Evolutionary conservation across 1,139 yeast species (phyloP), one percentile per base, ranked within the genome.

Genomic region (Suhomyces guaymorum): DNA sequence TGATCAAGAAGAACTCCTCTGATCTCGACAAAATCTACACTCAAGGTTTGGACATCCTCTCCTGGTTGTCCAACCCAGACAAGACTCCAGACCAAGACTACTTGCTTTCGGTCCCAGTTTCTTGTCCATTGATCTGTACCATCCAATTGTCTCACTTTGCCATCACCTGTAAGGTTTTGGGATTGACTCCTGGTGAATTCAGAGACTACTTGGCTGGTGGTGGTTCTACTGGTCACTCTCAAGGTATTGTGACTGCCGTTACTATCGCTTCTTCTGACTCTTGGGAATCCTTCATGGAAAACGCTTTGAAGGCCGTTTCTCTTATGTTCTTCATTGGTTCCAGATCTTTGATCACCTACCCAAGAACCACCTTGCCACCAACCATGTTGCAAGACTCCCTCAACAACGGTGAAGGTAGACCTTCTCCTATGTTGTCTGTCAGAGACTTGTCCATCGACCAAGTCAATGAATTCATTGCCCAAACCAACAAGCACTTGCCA

Each of bases 211-310:
- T 90, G 42, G 63, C 76, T 35, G 37, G 34, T 15, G 43, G 46
- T 29, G 97, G 97, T 56, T 79, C 97, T 29, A 90, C 97, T 35
- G 98, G 98, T 67, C 98, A 92, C 63, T 90, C 97, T 26, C 98
- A 92, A 73, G 98, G 98, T 69, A 73, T 92, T 54, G 86, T 92
- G 39, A 87, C 97, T 26, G 95, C 99, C 24, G 78, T 89, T 46
- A 95, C 96, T 24, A 77, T 92, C 52, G 86, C 97, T 27, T 79
- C 90, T 42, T 77, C 96, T 15, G 82, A 79, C 54, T 73, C 86
- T 32, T 90, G 97, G 97, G 86, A 79, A 11, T 77, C 88, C 15
- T 92, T 87, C 69, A 74, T 75, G 59, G 70, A 66, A 38, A 75
- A 83, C 49, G 71, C 96, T 38, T 66, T 81, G 51, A 86, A 86